Evolutionary conservation across 208 protist species (phyloP).

Genomic region (Acanthamoeba royreba): DNA sequence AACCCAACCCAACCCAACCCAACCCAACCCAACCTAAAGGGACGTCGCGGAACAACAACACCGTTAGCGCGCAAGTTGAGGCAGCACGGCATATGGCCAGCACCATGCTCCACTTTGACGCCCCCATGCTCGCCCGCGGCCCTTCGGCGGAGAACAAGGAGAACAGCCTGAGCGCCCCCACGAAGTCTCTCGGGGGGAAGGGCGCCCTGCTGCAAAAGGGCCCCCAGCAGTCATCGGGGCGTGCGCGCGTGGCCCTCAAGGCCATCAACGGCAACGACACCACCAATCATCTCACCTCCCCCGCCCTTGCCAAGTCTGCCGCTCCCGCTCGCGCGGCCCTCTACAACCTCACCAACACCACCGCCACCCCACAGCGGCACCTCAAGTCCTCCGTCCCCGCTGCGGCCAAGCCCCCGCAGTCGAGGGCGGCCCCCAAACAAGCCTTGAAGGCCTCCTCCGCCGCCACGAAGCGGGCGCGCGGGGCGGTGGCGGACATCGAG

Average conservation of each 20-base stretch:
- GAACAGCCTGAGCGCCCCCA: neutral
- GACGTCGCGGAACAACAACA: too few relatives aligned
- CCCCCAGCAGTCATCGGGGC: neutral
- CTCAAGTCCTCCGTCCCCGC: neutral
- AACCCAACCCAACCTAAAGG: neutral
- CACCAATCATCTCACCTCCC: neutral
- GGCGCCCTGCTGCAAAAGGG: too few relatives aligned
- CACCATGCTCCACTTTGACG: neutral
- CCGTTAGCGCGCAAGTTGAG: too few relatives aligned
- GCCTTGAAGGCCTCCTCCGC: neutral
- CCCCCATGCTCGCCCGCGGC: neutral
- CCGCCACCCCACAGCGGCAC: neutral
- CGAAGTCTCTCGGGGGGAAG: neutral
- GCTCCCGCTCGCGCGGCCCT: neutral
- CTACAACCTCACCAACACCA: neutral
- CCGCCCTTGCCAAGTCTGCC: neutral
- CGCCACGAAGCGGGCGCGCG: neutral
- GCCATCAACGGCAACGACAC: neutral
- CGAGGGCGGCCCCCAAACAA: neutral
- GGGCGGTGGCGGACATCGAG: neutral
- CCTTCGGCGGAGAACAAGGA: neutral
- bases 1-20: neutral
- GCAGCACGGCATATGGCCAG: neutral
- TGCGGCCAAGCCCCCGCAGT: neutral
- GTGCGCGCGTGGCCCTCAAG: neutral